phyloP scores from a whole-genome alignment of 2,329 filamentous ascomycete genomes.

The Stemphylium lycopersici region DNA sequence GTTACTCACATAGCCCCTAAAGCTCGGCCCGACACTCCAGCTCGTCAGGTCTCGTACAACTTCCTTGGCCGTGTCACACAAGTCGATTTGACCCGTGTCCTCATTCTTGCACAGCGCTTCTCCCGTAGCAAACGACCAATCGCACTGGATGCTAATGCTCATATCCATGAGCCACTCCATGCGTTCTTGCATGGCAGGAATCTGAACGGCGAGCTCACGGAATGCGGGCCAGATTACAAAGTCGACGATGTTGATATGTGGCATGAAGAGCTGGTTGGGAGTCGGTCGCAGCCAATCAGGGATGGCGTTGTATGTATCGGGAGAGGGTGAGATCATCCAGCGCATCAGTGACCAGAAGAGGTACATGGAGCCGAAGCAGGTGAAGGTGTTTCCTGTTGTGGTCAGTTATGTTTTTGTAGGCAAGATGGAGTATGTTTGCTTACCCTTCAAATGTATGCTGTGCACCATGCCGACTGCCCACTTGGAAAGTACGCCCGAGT shows the following conservation, averaged over 20 bases:
- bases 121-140: conserved; percentile 21
- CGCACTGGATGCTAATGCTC: conserved; percentile 23
- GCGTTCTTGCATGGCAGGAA: conserved; percentile 32
- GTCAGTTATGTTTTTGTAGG: background rate
- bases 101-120: conserved; percentile 17
- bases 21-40: conserved; percentile 32
- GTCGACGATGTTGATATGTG: conserved; percentile 31
- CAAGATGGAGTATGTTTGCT: background rate
- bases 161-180: conserved; percentile 36
- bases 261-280: conserved; percentile 36
- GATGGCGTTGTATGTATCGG: conserved; percentile 29
- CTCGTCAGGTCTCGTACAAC: conserved; percentile 21
- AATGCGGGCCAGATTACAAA: conserved; percentile 34
- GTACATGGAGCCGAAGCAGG: conserved; percentile 34
- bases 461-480: conserved; percentile 34
- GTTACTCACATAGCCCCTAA: conserved; percentile 31
- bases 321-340: conserved; percentile 35
- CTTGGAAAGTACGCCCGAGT: conserved; percentile 25
- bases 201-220: conserved; percentile 30
- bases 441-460: conserved; percentile 26
- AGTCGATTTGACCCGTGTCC: conserved; percentile 22
- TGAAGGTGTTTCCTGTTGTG: conserved; percentile 27
- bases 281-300: conserved; percentile 35
- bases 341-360: conserved; percentile 31
- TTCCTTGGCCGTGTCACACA: conserved; percentile 23